Evolutionary conservation across 768 basidiomycete genomes (phyloP).

Genomic region (Fibroporia radiculosa): DNA sequence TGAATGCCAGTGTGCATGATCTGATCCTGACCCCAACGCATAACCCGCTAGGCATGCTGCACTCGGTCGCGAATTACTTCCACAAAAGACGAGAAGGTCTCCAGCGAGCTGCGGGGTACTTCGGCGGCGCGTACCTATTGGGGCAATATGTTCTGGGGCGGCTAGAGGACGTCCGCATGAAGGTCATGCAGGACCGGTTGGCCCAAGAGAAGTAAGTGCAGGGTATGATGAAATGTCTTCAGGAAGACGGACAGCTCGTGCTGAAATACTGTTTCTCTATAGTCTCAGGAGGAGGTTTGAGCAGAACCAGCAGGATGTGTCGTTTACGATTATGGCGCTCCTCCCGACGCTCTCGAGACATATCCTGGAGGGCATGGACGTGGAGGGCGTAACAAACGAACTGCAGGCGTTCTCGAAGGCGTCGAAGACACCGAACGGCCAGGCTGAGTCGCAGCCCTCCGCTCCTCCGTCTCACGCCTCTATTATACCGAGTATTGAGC

Average conservation of each 20-base stretch:
- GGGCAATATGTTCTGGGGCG: conserved; percentile 53
- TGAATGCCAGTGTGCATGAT: too few relatives aligned
- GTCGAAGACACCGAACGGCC: conserved; percentile 11
- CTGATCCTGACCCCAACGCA: background rate
- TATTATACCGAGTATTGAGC: conserved; percentile 30
- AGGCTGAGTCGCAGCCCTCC: conserved; percentile 5
- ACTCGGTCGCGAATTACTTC: conserved; percentile 38
- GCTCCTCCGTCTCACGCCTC: conserved; percentile 18
- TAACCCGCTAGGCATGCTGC: conserved; percentile 29
- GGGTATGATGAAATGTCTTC: background rate
- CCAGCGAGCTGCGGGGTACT: conserved; percentile 40
- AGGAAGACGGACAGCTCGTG: too few relatives aligned
- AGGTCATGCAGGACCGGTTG: conserved; percentile 47
- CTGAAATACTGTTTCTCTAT: too few relatives aligned
- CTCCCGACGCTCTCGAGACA: conserved; percentile 59
- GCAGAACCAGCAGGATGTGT: conserved; percentile 69
- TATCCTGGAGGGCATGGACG: conserved; percentile 67
- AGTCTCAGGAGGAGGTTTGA: conserved; percentile 70
- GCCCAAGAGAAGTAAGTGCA: conserved; percentile 62
- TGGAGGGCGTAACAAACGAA: conserved; percentile 59
- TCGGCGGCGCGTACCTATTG: conserved; percentile 56
- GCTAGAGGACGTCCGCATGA: conserved; percentile 59
- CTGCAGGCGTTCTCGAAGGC: conserved; percentile 38
- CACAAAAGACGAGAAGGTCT: conserved; percentile 40
- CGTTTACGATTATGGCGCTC: conserved; percentile 67